Conservation (phyloP, 1,284 basidiomycete genomes). For the Gastroboletus turbinatus region DNA sequence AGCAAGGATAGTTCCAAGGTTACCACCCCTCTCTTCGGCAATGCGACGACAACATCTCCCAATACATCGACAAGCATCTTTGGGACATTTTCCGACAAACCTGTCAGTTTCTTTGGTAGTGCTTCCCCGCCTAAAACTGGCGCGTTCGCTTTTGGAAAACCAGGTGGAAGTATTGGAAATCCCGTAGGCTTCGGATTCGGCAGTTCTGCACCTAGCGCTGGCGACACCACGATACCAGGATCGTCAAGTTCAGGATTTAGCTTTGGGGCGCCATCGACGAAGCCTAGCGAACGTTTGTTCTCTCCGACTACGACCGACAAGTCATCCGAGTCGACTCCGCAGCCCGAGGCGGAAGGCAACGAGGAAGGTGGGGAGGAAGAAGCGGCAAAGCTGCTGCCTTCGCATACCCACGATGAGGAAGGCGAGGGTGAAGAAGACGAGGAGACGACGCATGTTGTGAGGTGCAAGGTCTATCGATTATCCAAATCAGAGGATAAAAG, state of each 20-base stretch:
- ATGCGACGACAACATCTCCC: slow-evolving; percentile 9
- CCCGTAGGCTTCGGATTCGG: slow-evolving; percentile 60
- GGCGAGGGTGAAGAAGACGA: slow-evolving; percentile 85
- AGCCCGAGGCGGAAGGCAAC: slow-evolving; percentile 32
- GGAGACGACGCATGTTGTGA: slow-evolving; percentile 61
- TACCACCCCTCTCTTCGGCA: slow-evolving; percentile 20
- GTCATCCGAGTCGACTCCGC: slow-evolving; percentile 37
- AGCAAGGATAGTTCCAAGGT: slow-evolving; percentile 14
- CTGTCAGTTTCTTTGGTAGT: slow-evolving; percentile 33
- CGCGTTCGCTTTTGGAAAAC: slow-evolving; percentile 32
- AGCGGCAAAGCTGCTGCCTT: slow-evolving; percentile 35
- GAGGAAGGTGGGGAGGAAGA: slow-evolving; percentile 38
- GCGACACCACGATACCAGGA: slow-evolving; percentile 20
- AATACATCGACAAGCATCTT: slow-evolving; percentile 20
- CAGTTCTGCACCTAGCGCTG: slow-evolving; percentile 37
- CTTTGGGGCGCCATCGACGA: slow-evolving; percentile 32
- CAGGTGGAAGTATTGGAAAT: slow-evolving; percentile 52
- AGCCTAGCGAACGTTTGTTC: slow-evolving; percentile 27
- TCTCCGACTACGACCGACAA: slow-evolving; percentile 32
- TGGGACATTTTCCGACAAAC: slow-evolving; percentile 27
- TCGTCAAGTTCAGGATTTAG: slow-evolving; percentile 19
- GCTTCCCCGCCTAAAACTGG: slow-evolving; percentile 27
- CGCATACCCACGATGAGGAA: slow-evolving; percentile 57
- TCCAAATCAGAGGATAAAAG: slow-evolving; percentile 51
- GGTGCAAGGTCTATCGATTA: slow-evolving; percentile 65